Base-by-base conservation (phyloP, 768 basidiomycete species). In the Zangia roseola region DNA sequence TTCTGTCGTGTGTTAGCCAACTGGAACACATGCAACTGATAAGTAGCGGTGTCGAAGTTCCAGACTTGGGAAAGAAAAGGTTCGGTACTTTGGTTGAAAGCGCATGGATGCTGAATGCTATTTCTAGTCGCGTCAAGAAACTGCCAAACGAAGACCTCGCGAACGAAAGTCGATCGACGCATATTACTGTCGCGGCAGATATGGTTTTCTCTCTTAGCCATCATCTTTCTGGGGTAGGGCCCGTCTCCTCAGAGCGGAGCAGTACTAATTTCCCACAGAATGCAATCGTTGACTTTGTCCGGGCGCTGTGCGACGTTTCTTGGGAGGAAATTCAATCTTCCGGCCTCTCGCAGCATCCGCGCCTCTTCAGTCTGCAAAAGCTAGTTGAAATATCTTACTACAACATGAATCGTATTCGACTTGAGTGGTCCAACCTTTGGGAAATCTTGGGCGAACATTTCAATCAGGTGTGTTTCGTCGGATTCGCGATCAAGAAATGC, bases 271-370 rank as follows among this genome's bases (percentile, higher is more conserved):
- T 41, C 21, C 12, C 41, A 4, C 58, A 97, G 94, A 88, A 84
- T 23, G 97, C 97, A 10, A 99, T 99, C 55, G 91, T 97, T 31
- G 91, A 98, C 67, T 99, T 99, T 56, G 97, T 98, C 4, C 88
- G 86, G 68, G 94, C 97, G 2, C 75, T 99, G 5, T 91, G 92
- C 63, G 92, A 95, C 59, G 90, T 99, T 31, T 99, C 97, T 33
- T 97, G 95, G 95, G 93, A 98, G 67, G 97, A 99, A 70, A 99
- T 99, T 31, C 93, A 97, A 67, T 94, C 94, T 1, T 98, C 97
- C 0, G 94, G 94, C 16, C 71, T 93, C 24, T 95, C 95, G 4
- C 87, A 94, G 53, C 88, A 93, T 64, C 95, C 97, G 1, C 84
- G 97, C 21, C 74, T 97, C 48, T 99, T 98, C 78, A 95, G 94